A percentile compares a stretch with the other conserved stretches of the same genome.
Evolutionary conservation across 768 basidiomycete species (phyloP).

Genomic region (Brasilioporus rufonigricans): DNA sequence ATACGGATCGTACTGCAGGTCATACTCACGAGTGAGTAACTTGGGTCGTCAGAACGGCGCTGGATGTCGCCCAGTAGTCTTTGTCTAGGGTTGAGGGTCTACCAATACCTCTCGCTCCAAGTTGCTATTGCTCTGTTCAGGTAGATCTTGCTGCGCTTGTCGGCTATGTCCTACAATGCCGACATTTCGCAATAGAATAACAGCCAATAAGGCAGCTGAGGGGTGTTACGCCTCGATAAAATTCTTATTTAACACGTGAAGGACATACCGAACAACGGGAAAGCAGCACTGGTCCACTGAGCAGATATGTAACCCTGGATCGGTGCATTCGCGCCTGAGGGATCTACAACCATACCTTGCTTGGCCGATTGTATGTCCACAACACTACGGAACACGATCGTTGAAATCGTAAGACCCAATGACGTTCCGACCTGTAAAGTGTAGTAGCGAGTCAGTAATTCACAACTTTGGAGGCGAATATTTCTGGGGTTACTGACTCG

Average conservation of each 20-base stretch:
- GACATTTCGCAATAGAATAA: constrained; percentile 39
- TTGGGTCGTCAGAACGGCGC: background rate
- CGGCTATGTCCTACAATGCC: constrained; percentile 38
- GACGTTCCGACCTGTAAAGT: constrained; percentile 57
- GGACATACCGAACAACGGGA: constrained; percentile 52
- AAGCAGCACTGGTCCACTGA: constrained; percentile 63
- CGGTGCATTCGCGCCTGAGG: constrained; percentile 31
- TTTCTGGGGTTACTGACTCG: constrained; percentile 41
- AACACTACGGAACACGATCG: constrained; percentile 64
- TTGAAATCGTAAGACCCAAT: constrained; percentile 68
- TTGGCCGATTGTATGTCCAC: constrained; percentile 31
- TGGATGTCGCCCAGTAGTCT: background rate
- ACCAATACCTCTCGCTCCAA: background rate
- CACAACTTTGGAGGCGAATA: background rate
- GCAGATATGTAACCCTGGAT: constrained; percentile 60
- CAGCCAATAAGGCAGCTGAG: constrained; percentile 33
- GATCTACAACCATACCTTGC: constrained; percentile 32
- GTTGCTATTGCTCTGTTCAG: constrained; percentile 18
- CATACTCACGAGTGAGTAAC: background rate
- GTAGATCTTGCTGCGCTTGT: constrained; percentile 4
- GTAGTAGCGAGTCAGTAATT: background rate
- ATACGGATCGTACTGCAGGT: background rate
- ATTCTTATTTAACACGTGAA: background rate
- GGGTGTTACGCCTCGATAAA: background rate
- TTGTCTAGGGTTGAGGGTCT: background rate